Evolutionary conservation across 1,139 yeast genomes (phyloP), one percentile per base, ranked within the genome.

Genomic region (Saccharomyces hybrid): DNA sequence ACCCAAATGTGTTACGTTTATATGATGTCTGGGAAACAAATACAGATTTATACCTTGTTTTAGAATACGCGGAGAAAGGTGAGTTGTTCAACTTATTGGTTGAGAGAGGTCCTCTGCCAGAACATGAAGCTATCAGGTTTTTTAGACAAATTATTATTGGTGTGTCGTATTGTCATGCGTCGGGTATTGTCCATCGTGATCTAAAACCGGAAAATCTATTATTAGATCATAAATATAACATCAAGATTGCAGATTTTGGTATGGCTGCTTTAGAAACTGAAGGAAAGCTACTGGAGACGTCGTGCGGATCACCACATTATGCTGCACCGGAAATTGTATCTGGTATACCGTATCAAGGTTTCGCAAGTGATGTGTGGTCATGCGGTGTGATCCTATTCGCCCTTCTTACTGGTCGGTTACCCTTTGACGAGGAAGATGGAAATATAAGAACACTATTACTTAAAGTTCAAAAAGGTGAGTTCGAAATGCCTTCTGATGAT

Each of bases 21-120:
- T 93, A 88, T 70, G 99, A 93, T 66, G 99, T 95, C 47, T 93
- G 99, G 99, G 99, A 95, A 71, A 93, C 95, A 65, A 88, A 89
- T 65, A 90, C 95, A 60, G 97, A 91, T 65, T 75, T 93, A 52
- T 91, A 91, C 67, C 79, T 93, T 62, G 95, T 95, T 29, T 75
- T 93, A 58, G 99, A 93, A 73, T 93, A 95, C 72, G 93, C 95
- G 52, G 98, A 95, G 73, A 97, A 97, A 52, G 99, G 99, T 47
- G 99, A 93, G 73, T 76, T 93, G 54, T 93, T 95, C 67, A 97
- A 95, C 72, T 84, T 91, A 65, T 77, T 93, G 54, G 90, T 93
- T 58, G 89, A 89, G 69, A 79, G 86, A 55, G 98, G 99, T 3
- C 84, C 88, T 50, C 77, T 93, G 53, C 93, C 87, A 53, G 99